Evolutionary conservation across 768 basidiomycete species (phyloP).

Genomic region (Termitomyces sp.): DNA sequence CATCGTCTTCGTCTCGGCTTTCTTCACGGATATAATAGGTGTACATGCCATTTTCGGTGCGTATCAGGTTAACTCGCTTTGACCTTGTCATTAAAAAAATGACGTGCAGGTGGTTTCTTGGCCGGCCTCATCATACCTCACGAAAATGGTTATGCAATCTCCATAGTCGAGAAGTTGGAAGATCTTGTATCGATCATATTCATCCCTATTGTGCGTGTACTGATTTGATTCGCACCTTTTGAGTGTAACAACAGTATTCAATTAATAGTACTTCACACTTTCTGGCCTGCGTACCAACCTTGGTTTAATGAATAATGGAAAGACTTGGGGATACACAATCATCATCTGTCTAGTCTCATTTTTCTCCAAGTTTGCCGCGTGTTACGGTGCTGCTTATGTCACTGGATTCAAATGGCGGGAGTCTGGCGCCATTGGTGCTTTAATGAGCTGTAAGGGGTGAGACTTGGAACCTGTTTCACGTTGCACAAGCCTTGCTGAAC

Average conservation of each 20-base stretch:
- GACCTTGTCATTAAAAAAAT: not conserved
- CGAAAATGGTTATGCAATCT: conserved; percentile 76
- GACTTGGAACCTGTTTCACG: conserved; percentile 14
- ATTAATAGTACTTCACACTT: conserved; percentile 65
- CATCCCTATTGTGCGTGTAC: conserved; percentile 60
- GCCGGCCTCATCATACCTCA: conserved; percentile 81
- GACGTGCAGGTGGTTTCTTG: conserved; percentile 62
- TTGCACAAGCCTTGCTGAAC: not conserved
- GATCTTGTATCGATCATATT: conserved; percentile 78
- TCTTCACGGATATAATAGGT: conserved; percentile 85
- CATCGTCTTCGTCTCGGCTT: conserved; percentile 68
- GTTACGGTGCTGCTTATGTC: conserved; percentile 50
- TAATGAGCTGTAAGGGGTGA: conserved; percentile 91
- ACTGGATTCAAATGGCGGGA: conserved; percentile 74
- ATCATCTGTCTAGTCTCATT: conserved; percentile 75
- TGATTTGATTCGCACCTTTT: not conserved
- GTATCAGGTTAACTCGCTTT: not conserved
- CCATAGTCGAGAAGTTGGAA: conserved; percentile 80
- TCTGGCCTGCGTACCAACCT: conserved; percentile 82
- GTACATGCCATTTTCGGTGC: conserved; percentile 65
- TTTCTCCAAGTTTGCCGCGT: conserved; percentile 72
- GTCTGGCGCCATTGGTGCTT: conserved; percentile 72
- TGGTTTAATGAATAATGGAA: conserved; percentile 66
- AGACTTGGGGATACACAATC: conserved; percentile 79
- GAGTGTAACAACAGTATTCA: not conserved